Evolutionary conservation across 2,329 filamentous ascomycete genomes (phyloP).

Genomic region (Fusarium burgessii): DNA sequence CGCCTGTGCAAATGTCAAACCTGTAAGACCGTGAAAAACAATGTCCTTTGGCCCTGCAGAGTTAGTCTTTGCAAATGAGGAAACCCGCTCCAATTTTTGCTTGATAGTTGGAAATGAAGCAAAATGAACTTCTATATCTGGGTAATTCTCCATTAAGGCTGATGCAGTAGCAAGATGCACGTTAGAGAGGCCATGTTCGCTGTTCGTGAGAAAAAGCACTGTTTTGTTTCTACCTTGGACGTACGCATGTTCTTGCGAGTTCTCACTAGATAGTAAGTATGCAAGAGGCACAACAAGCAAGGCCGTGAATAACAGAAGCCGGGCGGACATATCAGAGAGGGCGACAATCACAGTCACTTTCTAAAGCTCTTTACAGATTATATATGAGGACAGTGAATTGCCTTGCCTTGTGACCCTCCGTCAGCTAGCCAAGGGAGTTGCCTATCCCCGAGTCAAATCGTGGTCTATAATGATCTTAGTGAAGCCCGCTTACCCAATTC

Average conservation of each 20-base stretch:
- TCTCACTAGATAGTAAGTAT: neutral
- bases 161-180: constrained; percentile 53
- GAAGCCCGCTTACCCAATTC: neutral
- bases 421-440: neutral
- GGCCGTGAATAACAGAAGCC: neutral
- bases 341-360: no score
- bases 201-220: constrained; percentile 5
- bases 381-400: neutral
- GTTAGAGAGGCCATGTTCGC: constrained; percentile 52
- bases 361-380: neutral
- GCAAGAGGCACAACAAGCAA: neutral
- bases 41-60: neutral
- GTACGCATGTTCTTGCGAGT: neutral
- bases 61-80: neutral
- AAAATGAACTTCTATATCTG: constrained; percentile 51
- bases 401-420: neutral
- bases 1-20: neutral
- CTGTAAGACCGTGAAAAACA: neutral
- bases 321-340: neutral
- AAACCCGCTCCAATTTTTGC: neutral
- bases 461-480: accelerated
- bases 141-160: constrained; percentile 50
- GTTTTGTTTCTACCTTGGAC: constrained; percentile 2
- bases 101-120: constrained; percentile 46
- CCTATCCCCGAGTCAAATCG: neutral